Percentiles rank a stretch among this genome's conserved stretches.
Evolutionary conservation across 2,329 filamentous ascomycete species (phyloP).

Genomic region (Aspergillus glaucus): DNA sequence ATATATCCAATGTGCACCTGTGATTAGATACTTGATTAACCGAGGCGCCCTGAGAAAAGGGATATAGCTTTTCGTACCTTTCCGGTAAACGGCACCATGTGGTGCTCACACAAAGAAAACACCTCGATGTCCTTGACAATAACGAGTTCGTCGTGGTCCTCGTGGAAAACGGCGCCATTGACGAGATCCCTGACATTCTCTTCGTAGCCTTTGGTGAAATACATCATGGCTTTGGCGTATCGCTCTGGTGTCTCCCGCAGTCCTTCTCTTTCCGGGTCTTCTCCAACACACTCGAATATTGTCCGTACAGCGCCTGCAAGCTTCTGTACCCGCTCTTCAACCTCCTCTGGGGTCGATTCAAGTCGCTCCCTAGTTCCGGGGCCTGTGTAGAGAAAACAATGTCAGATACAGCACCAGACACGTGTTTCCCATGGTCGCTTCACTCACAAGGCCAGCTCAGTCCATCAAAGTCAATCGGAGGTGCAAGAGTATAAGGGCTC

Average conservation of each 20-base stretch:
- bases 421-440: not conserved
- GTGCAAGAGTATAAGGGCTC: conserved; percentile 45
- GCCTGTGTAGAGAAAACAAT: conserved; percentile 22
- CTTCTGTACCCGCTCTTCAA: conserved; percentile 52
- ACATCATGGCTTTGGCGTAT: conserved; percentile 92
- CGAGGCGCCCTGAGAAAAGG: not conserved
- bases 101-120: conserved; percentile 92
- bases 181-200: conserved; percentile 88
- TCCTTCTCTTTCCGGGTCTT: conserved; percentile 60
- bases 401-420: conserved; percentile 1
- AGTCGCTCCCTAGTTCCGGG: conserved; percentile 46
- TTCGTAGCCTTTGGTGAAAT: conserved; percentile 95
- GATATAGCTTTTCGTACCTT: conserved; percentile 54
- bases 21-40: conserved; percentile 7
- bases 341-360: conserved; percentile 54
- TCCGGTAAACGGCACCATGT: conserved; percentile 91
- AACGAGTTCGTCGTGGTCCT: conserved; percentile 94
- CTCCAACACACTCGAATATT: conserved; percentile 60
- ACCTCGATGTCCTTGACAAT: conserved; percentile 98
- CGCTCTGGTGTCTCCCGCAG: conserved; percentile 66
- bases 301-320: conserved; percentile 58
- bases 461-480: conserved; percentile 48
- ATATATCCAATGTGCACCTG: conserved; percentile 99
- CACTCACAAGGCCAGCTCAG: conserved; percentile 48
- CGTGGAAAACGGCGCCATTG: conserved; percentile 90